Conservation (phyloP, 306 rosid genomes). For the Carpinus viminea region DNA sequence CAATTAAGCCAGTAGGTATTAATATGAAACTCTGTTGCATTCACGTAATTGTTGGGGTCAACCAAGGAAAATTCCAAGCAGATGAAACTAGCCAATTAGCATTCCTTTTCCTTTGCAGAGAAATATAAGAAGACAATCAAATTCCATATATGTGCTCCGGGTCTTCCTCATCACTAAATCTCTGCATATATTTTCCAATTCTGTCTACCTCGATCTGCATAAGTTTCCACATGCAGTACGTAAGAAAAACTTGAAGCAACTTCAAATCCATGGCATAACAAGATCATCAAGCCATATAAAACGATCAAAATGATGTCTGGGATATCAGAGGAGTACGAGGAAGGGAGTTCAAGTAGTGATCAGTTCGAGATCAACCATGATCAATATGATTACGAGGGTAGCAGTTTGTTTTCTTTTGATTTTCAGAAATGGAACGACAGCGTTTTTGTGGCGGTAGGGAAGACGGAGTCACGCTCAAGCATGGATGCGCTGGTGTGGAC, state of each 20-base stretch:
- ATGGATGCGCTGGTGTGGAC: conserved; percentile 67
- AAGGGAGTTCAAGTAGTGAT: conserved; percentile 31
- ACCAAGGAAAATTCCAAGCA: background rate
- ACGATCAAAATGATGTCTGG: background rate
- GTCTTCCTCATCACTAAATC: background rate
- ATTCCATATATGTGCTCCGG: background rate
- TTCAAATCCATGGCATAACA: too few relatives aligned
- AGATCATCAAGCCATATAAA: too few relatives aligned
- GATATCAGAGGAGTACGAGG: background rate
- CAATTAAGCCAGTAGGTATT: too few relatives aligned
- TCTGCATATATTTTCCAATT: too few relatives aligned
- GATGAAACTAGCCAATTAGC: background rate
- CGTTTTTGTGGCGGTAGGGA: conserved; percentile 70
- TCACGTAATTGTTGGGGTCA: background rate
- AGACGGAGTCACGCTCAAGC: conserved; percentile 46
- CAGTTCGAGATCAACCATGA: conserved; percentile 29
- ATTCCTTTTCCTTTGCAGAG: too few relatives aligned
- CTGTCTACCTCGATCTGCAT: too few relatives aligned
- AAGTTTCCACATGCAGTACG: too few relatives aligned
- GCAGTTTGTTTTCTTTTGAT: conserved; percentile 27
- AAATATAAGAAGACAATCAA: background rate
- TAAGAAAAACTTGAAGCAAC: too few relatives aligned
- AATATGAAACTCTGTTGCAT: background rate
- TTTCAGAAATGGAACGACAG: conserved; percentile 23
- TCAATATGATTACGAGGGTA: conserved; percentile 24